Base-by-base conservation (phyloP, 257 asterid genomes). In the Phtheirospermum japonicum region DNA sequence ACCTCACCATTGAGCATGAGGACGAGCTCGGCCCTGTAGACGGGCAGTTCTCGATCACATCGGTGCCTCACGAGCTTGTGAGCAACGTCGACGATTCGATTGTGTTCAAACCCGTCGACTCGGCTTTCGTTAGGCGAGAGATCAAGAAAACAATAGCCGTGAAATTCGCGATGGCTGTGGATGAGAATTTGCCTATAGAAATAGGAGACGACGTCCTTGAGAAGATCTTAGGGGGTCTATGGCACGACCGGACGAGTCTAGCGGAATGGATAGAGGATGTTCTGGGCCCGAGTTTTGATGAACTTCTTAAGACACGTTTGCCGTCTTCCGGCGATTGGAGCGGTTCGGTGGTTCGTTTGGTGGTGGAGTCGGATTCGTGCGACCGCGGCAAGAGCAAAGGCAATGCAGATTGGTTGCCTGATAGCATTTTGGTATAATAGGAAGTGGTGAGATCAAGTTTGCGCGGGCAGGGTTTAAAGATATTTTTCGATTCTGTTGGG, bases 191-290 rank as follows among this genome's bases (percentile, higher is more conserved):
- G 64, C 43, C 80, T 14, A 72, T 91, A 5, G 81, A 86, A 72
- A 85, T 91, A 1, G 92, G 81, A 33, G 92, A 91, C 14, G 80
- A 78, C 4, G 85, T 75, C 9, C 43, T 81, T 11, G 92, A 88
- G 77, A 89, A 79, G 67, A 84, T 88, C 72, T n/a, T 84, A 4
- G 95, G 92, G 2, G 98, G 98, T 4, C 51, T 91, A 36, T 91
- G 95, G 91, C 84, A 81, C 36, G 98, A 88, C 40, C 70, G 74
- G 56, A 74, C 81, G 2, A 77, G 95, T 55, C 74, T 91, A 5
- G 82, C 60, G 57, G 83, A 82, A 55, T 91, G 96, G 98, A 78
- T 86, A 2, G 85, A 80, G 39, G 76, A 80, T 1, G 90, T 79
- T 5, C 57, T 88, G 48, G 72, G 63, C 1, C 98, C 94, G 0